These are phyloP conservation scores for Citrullus colocynthis DNA, from an alignment of 306 rosid genomes.

Conservation along the genomic window DNA sequence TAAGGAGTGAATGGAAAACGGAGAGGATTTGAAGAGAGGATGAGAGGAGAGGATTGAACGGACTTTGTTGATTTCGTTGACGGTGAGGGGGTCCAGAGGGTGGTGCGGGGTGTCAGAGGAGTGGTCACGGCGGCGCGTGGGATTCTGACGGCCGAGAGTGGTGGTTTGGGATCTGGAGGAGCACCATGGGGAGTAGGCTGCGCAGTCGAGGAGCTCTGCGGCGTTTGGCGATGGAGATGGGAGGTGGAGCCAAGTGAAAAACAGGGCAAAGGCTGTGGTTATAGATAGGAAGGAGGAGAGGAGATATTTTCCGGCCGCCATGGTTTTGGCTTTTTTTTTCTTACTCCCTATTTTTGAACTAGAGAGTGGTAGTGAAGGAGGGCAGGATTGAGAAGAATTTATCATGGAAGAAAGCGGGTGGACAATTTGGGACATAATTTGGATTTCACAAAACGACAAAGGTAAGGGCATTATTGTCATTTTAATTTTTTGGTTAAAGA, in stretches of 20 bases:
- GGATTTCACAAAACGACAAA: neutral
- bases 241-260: constrained; percentile 41
- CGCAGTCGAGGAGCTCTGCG: constrained; percentile 30
- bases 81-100: constrained; percentile 78
- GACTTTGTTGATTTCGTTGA: constrained; percentile 40
- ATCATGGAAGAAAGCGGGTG: neutral
- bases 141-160: constrained; percentile 1
- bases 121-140: constrained; percentile 23
- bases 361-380: neutral
- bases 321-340: neutral
- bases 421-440: neutral
- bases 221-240: constrained; percentile 18
- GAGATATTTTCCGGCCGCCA: constrained; percentile 36
- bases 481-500: no score
- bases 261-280: constrained; percentile 14
- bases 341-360: neutral
- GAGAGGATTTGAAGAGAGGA: constrained; percentile 26
- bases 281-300: constrained; percentile 31
- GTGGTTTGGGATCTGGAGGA: constrained; percentile 27
- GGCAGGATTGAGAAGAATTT: neutral
- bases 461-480: neutral
- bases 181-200: constrained; percentile 46
- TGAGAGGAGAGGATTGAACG: constrained; percentile 36
- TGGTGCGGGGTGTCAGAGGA: constrained; percentile 44
- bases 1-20: constrained; percentile 35